Base-by-base conservation (phyloP, 768 basidiomycete genomes). In the Leccinum obscurum region DNA sequence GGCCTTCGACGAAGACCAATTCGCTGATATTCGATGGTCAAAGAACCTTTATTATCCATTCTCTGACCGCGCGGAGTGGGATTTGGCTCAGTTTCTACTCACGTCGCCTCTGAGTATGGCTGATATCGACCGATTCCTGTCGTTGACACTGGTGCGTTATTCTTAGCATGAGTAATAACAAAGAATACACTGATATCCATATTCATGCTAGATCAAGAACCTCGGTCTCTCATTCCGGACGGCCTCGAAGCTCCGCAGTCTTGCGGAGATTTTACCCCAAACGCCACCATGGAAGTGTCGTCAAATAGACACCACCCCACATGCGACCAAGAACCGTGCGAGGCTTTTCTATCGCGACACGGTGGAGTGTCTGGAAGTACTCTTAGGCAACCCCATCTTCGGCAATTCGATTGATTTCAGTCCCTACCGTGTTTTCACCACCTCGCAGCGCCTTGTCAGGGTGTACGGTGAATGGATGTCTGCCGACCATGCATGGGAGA, bases 401-500 rank as follows among this genome's bases (percentile, higher is more conserved):
- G 57, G 69, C 6, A n/a, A 64, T 26, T 24, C 14, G 37, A 39
- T 39, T 39, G 37, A 39, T 10, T 62, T 69, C 17, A 57, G 46
- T 10, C 72, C 65, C 6, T 56, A 56, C 2, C 57, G 56, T 11
- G 13, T 64, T 1, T 75, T 60, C 24, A 49, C 53, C 26, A 48
- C 52, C 22, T 49, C 60, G 20, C 62, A 61, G 35, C 32, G 58
- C 22, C 34, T 35, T 4, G 39, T 60, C 11, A 26, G 58, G 9
- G 46, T 65, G 9, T 72, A 63, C 28, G 44, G 20, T 11, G 66
- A 72, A n/a, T 73, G 63, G 52, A 66, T 74, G 32, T 69, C 63
- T 5, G 57, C 64, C n/a, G 56, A 72, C 5, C 15, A 24, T 26
- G 68, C 72, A 22, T 75, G 73, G 74, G 20, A 63, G 5, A 58